These are phyloP conservation scores for Heliocybe sulcata DNA, from an alignment of 1,284 basidiomycete genomes.

Conservation along the genomic window DNA sequence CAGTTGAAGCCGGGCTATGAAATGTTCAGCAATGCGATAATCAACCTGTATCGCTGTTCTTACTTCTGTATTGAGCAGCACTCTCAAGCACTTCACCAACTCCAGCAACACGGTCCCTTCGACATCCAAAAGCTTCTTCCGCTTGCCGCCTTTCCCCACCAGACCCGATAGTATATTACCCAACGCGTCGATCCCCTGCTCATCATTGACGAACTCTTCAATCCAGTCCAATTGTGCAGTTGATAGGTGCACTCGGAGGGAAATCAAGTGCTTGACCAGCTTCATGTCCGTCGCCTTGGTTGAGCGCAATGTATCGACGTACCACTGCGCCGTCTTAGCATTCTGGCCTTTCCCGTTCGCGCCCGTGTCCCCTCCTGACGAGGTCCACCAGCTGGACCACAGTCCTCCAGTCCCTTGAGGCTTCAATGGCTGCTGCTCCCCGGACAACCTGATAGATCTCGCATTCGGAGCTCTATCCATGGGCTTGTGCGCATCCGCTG, in stretches of 20 bases:
- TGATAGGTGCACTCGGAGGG: slow-evolving; percentile 80
- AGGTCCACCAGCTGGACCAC: slow-evolving; percentile 69
- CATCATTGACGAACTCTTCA: slow-evolving; percentile 60
- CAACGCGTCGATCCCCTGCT: slow-evolving; percentile 63
- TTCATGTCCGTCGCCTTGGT: slow-evolving; percentile 48
- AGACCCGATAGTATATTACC: slow-evolving; percentile 48
- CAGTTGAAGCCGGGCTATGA: slow-evolving; percentile 64
- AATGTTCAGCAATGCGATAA: slow-evolving; percentile 8
- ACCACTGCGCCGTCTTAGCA: slow-evolving; percentile 46
- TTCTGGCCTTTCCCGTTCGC: slow-evolving; percentile 27
- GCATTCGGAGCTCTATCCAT: background rate
- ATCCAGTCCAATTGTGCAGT: slow-evolving; percentile 80
- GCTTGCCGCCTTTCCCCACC: slow-evolving; percentile 57
- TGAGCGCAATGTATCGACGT: slow-evolving; percentile 49
- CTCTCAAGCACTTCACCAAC: slow-evolving; percentile 73
- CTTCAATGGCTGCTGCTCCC: slow-evolving; percentile 33
- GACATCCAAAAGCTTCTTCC: slow-evolving; percentile 49
- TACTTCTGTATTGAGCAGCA: slow-evolving; percentile 82
- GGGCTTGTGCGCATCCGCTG: slow-evolving; percentile 6
- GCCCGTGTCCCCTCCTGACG: slow-evolving; percentile 47
- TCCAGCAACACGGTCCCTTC: slow-evolving; percentile 70
- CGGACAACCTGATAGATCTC: background rate
- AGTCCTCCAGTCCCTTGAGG: slow-evolving; percentile 67
- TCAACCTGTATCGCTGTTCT: slow-evolving; percentile 17
- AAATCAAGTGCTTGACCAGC: slow-evolving; percentile 74